Conservation (phyloP, 169 alveolate genomes). For the Plasmodium cynomolgi region DNA sequence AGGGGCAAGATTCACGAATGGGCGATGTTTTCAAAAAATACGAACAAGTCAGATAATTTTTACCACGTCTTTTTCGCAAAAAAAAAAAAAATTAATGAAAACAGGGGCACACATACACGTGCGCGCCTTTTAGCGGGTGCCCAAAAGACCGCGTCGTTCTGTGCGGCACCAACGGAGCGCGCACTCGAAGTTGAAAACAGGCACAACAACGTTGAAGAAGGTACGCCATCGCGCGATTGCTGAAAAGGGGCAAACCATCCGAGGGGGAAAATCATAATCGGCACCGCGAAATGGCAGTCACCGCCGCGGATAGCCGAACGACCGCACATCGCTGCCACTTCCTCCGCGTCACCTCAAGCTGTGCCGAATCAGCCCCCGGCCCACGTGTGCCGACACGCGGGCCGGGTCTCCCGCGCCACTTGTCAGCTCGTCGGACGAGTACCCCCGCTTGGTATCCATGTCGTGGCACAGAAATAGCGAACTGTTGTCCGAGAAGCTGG, state of each 20-base stretch:
- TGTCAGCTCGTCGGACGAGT: not conserved
- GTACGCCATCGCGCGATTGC: not conserved
- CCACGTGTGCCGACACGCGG: not conserved
- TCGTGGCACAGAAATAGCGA: slow-evolving; percentile 1
- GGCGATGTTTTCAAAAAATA: not conserved
- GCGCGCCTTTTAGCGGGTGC: not conserved
- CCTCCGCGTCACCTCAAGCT: not conserved
- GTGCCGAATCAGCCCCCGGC: not conserved
- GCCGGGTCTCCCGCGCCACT: not conserved
- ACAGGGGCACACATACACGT: not conserved
- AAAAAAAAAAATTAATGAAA: too few relatives aligned
- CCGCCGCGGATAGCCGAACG: not conserved
- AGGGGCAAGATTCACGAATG: not conserved
- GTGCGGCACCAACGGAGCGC: not conserved
- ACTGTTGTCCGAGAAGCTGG: slow-evolving; percentile 18
- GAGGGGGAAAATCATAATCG: not conserved
- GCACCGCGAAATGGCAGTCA: not conserved
- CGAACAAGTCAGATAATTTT: not conserved
- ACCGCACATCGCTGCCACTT: not conserved
- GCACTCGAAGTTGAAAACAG: not conserved
- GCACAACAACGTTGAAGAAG: not conserved
- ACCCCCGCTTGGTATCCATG: slow-evolving; percentile 14
- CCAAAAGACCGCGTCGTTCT: not conserved
- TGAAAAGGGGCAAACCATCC: not conserved
- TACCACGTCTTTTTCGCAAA: not conserved